A percentile compares a stretch with the other conserved stretches of the same genome.
Conservation (phyloP, 2,329 filamentous ascomycete species). For the Colletotrichum cordylinicola region DNA sequence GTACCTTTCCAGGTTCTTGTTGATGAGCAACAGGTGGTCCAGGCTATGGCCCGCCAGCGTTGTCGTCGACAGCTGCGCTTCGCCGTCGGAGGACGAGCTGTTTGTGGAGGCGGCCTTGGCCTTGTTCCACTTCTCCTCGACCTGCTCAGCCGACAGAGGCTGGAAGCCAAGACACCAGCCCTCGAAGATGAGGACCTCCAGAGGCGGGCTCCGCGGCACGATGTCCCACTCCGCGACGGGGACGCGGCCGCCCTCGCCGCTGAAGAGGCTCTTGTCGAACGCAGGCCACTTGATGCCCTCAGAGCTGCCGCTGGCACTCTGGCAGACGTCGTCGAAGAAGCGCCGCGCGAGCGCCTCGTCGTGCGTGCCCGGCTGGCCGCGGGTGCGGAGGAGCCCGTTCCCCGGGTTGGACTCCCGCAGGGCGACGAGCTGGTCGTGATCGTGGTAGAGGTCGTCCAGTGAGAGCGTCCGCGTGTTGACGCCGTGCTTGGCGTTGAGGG, state of each 20-base stretch:
- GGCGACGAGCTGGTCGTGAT: conserved; percentile 6
- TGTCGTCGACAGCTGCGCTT: not conserved
- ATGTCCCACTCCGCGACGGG: not conserved
- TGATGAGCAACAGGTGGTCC: conserved; percentile 9
- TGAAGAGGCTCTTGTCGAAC: conserved; percentile 16
- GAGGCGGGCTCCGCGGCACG: conserved; percentile 2
- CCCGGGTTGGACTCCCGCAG: conserved; percentile 1
- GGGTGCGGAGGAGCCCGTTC: conserved; percentile 6
- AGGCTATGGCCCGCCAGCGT: conserved; percentile 7
- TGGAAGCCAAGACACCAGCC: conserved; percentile 22
- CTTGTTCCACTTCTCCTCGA: conserved; percentile 8
- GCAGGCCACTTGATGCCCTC: conserved; percentile 5
- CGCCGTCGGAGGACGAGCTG: not conserved
- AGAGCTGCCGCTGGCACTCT: fast-evolving
- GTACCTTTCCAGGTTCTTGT: conserved; percentile 14
- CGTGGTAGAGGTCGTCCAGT: conserved; percentile 17
- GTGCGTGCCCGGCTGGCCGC: conserved; percentile 17
- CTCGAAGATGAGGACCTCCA: conserved; percentile 18
- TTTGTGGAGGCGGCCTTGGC: not conserved
- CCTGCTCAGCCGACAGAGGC: not conserved
- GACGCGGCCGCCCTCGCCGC: conserved; percentile 11
- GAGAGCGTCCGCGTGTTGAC: conserved; percentile 16
- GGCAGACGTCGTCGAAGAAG: conserved; percentile 6
- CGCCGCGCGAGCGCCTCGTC: conserved; percentile 6
- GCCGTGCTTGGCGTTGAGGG: conserved; percentile 10